A percentile compares a stretch with the other conserved stretches of the same genome.
These are phyloP conservation scores for Bacidia gigantensis DNA, from an alignment of 495 filamentous ascomycete genomes.

Conservation along the genomic window DNA sequence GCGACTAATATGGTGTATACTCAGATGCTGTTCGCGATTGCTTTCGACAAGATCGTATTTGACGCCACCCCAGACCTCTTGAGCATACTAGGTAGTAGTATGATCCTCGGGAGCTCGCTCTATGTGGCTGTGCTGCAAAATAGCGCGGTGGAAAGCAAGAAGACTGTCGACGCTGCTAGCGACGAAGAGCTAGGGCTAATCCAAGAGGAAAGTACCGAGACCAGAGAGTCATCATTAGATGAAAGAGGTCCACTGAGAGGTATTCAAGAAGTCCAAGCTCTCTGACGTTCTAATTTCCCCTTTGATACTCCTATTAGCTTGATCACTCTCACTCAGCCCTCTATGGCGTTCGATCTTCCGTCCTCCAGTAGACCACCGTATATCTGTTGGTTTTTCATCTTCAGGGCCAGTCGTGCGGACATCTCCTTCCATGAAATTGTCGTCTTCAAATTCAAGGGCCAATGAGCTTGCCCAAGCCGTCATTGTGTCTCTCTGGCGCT, in stretches of 20 bases:
- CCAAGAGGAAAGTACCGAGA: slow-evolving; percentile 4
- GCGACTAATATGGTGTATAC: slow-evolving; percentile 86
- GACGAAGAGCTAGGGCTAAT: slow-evolving; percentile 13
- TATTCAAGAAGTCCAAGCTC: slow-evolving; percentile 16
- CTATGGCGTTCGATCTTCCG: slow-evolving; percentile 26
- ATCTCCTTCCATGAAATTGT: background rate
- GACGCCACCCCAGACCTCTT: slow-evolving; percentile 50
- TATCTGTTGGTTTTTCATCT: background rate
- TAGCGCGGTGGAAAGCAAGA: slow-evolving; percentile 2
- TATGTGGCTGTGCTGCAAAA: slow-evolving; percentile 51
- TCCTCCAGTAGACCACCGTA: slow-evolving; percentile 40
- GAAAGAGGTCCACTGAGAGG: slow-evolving; percentile 11
- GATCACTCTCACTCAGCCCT: slow-evolving; percentile 60
- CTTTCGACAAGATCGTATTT: slow-evolving; percentile 69
- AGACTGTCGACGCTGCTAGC: background rate
- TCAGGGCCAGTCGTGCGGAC: background rate
- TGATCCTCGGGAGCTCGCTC: slow-evolving; percentile 72
- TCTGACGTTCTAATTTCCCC: slow-evolving; percentile 8
- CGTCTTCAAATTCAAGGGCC: background rate
- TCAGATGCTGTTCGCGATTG: slow-evolving; percentile 82
- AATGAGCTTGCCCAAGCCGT: background rate
- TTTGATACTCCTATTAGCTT: slow-evolving; percentile 60
- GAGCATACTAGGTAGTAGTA: slow-evolving; percentile 56
- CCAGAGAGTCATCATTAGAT: background rate
- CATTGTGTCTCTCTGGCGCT: background rate